phyloP scores from a whole-genome alignment of 1,139 yeast genomes.

The Suhomyces guaymorum region DNA sequence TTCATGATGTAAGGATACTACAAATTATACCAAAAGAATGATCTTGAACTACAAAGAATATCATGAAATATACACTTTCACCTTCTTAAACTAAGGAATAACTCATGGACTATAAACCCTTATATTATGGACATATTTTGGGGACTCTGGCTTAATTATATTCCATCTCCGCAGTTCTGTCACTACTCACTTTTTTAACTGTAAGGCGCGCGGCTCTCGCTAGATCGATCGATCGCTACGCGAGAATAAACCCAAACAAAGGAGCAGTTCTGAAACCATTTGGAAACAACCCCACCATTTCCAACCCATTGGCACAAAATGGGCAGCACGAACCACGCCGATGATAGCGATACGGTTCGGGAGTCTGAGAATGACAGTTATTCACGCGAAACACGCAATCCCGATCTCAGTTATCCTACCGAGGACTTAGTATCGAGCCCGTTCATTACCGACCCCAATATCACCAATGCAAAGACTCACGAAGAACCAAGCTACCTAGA shows the following conservation, averaged over 20 bases:
- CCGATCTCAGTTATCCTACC: slow-evolving; percentile 1
- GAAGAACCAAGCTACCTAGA: slow-evolving; percentile 6
- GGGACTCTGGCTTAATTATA: too few species aligned
- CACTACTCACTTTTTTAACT: too few species aligned
- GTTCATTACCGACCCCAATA: slow-evolving; percentile 30
- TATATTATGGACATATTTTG: too few species aligned
- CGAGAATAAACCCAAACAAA: slow-evolving; percentile 4
- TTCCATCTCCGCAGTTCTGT: too few species aligned
- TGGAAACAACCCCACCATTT: not conserved
- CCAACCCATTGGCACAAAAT: not conserved
- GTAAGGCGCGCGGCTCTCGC: too few species aligned
- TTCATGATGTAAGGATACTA: too few species aligned
- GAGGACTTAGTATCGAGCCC: slow-evolving; percentile 29
- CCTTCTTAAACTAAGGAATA: too few species aligned
- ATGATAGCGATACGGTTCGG: slow-evolving; percentile 8
- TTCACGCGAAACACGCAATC: slow-evolving; percentile 2
- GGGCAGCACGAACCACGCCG: slow-evolving; percentile 4
- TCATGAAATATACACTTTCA: too few species aligned
- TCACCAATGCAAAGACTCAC: slow-evolving; percentile 5
- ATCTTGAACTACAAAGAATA: too few species aligned
- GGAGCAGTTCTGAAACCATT: slow-evolving; percentile 4
- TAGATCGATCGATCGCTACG: not conserved
- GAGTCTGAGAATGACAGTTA: slow-evolving; percentile 7
- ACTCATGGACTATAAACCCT: too few species aligned
- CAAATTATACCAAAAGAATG: too few species aligned